Conservation (phyloP, 805 yeast genomes). For the Pichia heedii region DNA sequence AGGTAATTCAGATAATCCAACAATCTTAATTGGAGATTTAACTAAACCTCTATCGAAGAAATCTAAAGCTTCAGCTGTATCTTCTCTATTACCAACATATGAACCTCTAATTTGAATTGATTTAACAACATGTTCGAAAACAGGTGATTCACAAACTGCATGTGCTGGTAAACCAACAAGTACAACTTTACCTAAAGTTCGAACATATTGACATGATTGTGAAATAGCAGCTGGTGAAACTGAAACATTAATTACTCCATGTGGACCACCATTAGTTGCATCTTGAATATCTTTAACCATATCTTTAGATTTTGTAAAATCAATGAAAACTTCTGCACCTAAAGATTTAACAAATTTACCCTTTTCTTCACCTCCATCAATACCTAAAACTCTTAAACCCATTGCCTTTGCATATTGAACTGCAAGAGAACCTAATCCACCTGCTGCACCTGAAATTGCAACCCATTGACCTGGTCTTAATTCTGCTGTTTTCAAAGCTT, state of each 20-base stretch:
- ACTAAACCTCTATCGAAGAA: conserved; percentile 63
- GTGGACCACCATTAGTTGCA: conserved; percentile 48
- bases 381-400: conserved; percentile 65
- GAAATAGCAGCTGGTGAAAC: conserved; percentile 44
- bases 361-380: conserved; percentile 71
- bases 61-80: conserved; percentile 69
- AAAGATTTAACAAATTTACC: conserved; percentile 40
- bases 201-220: conserved; percentile 50
- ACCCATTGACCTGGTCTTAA: conserved; percentile 76
- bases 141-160: conserved; percentile 63
- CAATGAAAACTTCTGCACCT: conserved; percentile 60
- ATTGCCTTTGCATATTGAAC: conserved; percentile 70
- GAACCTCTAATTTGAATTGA: conserved; percentile 72
- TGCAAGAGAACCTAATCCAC: conserved; percentile 74
- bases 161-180: conserved; percentile 72
- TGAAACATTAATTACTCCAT: conserved; percentile 61
- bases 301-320: conserved; percentile 39
- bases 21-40: conserved; percentile 60
- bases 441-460: conserved; percentile 72
- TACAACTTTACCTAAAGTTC: conserved; percentile 54
- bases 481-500: conserved; percentile 76
- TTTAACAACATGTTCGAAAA: conserved; percentile 67
- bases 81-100: conserved; percentile 86
- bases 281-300: conserved; percentile 32
- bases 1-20: conserved; percentile 65